Evolutionary conservation across 768 basidiomycete genomes (phyloP).

Genomic region (Melanogaster broomeanus): DNA sequence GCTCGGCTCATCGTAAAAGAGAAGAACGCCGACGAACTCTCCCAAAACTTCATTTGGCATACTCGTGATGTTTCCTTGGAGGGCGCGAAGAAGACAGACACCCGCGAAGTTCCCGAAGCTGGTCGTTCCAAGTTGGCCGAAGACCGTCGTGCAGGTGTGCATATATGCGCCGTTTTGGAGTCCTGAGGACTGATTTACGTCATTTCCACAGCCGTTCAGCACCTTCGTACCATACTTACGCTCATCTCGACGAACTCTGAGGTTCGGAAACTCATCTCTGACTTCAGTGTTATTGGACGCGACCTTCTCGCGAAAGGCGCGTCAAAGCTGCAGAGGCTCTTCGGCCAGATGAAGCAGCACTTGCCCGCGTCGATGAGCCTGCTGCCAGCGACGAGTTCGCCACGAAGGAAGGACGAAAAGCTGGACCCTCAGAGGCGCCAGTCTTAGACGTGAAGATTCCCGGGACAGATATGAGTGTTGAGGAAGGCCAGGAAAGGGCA

Average conservation of each 20-base stretch:
- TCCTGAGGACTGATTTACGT: constrained; percentile 7
- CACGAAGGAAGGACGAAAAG: constrained; percentile 43
- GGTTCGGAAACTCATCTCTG: constrained; percentile 84
- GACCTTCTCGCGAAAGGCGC: constrained; percentile 81
- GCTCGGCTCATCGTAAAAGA: constrained; percentile 67
- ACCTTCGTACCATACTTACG: constrained; percentile 84
- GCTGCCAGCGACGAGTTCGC: constrained; percentile 71
- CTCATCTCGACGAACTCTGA: constrained; percentile 93
- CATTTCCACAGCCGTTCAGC: constrained; percentile 62
- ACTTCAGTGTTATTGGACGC: constrained; percentile 76
- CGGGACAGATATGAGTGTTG: constrained; percentile 40
- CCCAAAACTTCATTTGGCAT: constrained; percentile 90
- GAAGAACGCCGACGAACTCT: constrained; percentile 89
- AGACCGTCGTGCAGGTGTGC: constrained; percentile 66
- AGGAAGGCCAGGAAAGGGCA: constrained; percentile 20
- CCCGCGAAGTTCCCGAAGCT: constrained; percentile 45
- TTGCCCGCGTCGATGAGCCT: constrained; percentile 67
- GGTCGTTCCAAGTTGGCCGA: constrained; percentile 52
- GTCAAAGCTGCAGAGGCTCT: constrained; percentile 63
- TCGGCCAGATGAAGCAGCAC: constrained; percentile 62
- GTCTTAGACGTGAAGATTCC: constrained; percentile 49
- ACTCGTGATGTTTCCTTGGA: constrained; percentile 50
- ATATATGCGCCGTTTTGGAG: neutral
- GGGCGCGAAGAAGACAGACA: constrained; percentile 45
- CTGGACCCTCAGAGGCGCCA: constrained; percentile 47